Evolutionary conservation across 495 filamentous ascomycete genomes (phyloP), one percentile per base, ranked within the genome.

Genomic region (Annulohypoxylon maeteangense): DNA sequence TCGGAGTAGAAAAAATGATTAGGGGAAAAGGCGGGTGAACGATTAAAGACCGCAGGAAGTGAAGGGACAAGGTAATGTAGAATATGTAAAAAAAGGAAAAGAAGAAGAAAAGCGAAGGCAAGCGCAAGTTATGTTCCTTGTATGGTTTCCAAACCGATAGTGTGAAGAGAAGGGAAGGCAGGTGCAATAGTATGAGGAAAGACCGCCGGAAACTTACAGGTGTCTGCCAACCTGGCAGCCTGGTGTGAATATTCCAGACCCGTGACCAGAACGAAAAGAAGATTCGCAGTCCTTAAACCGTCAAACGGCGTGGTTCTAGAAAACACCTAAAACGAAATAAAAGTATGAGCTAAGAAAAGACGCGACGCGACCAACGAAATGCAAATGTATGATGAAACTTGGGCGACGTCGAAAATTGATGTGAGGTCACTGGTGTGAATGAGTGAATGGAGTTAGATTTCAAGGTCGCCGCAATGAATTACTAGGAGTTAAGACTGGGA

Each of bases 171-270:
- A 34, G 34, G 31, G 53, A 23, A 20, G 50, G 32, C 7, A 42
- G n/a, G 22, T 32, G 32, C 22, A 31, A 58, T 22, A 48, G 48
- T 16, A 18, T 27, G 34, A 44, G 16, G 16, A 44, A 44, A 44
- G 40, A 18, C 2, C 40, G 6, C n/a, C 29, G n/a, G 20, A 51
- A 10, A 62, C 65, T 20, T 68, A 68, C 65, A 34, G 61, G 18
- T 56, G 31, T 62, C 20, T 29, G 50, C 48, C 44, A 62, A n/a
- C 5, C 10, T 36, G 29, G 31, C 27, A 56, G 23, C 50, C 51
- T 55, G 27, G 40, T 18, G 20, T 59, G 59, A 71, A 65, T 56
- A 27, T 65, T 71, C 62, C 25, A 55, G 55, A 38, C 55, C 32
- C 47, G 68, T 62, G 55, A 61, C 66, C 47, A 48, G 40, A 48